Evolutionary conservation across 1,284 basidiomycete species (phyloP), one percentile per base, ranked within the genome.

Genomic region (Trametes pubescens): DNA sequence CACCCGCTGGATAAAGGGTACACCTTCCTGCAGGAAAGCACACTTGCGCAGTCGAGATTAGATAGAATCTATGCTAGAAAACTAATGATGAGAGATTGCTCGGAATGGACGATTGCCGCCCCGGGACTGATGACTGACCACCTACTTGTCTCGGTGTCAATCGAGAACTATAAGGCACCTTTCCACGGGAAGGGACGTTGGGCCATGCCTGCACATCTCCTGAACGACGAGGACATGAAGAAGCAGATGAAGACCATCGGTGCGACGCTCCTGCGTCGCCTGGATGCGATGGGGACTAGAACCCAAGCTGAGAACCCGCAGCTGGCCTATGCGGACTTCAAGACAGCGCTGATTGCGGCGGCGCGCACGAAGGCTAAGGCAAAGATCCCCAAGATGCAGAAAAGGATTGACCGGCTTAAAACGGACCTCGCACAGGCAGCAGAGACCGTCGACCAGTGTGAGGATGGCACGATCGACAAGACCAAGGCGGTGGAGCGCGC

Each of bases 361-460:
- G 34, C 51, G 4, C n/a, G 51, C 11, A 4, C 18, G 13, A 38
- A 21, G 4, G 51, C 51, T 2, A 53, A 53, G n/a, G 35, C 21
- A 14, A 62, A 54, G 51, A 21, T 49, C 9, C 58, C 69, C 1
- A 51, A 65, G 34, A 56, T 60, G 1, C 26, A 38, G 14, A 24
- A 7, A 38, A 16, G 18, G 13, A 44, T 59, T 26, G 22, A 34
- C 16, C 8, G 2, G 11, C 18, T 58, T 3, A 21, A 51, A 13
- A 2, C 0, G 9, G 51, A 53, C 21, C 51, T 53, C 22, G 44
- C 49, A 34, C 46, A 1, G n/a, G n/a, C n/a, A n/a, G n/a, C n/a
- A n/a, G n/a, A n/a, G n/a, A 47, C 4, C 11, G 22, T 34, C 11
- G 21, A 11, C 1, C 2, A 14, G 29, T 18, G 8, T 3, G 43